Conservation (phyloP, 2,329 filamentous ascomycete genomes). For the Colletotrichum sublineola region DNA sequence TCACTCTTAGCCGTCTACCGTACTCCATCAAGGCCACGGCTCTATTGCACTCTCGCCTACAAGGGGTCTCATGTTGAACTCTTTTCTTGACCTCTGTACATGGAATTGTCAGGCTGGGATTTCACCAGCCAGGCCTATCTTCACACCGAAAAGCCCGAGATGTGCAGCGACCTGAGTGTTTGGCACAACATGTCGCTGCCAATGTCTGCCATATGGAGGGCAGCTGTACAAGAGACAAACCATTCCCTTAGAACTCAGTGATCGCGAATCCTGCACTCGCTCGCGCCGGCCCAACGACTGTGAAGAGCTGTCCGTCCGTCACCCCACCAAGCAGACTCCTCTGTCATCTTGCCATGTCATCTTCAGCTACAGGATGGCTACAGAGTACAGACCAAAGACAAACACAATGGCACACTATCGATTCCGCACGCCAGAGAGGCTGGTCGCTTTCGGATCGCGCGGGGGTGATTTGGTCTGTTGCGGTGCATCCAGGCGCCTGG, state of each 20-base stretch:
- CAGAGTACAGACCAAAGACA: not conserved
- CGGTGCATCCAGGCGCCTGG: not conserved
- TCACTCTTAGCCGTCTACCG: not conserved
- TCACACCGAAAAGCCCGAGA: not conserved
- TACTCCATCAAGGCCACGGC: not conserved
- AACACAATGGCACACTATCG: not conserved
- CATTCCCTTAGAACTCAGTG: slow-evolving; percentile 13
- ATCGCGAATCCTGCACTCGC: slow-evolving; percentile 12
- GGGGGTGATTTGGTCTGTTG: not conserved
- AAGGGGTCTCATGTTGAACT: not conserved
- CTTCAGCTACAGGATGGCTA: not conserved
- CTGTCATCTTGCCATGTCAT: not conserved
- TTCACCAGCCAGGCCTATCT: not conserved
- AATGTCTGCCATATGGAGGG: slow-evolving; percentile 20
- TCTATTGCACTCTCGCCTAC: not conserved
- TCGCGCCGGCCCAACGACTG: slow-evolving; percentile 13
- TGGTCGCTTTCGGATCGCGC: not conserved
- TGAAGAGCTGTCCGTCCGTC: slow-evolving; percentile 8
- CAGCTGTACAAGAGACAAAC: slow-evolving; percentile 18
- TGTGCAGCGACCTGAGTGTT: not conserved
- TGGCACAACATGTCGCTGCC: slow-evolving; percentile 16
- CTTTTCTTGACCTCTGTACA: not conserved
- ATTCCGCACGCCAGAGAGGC: not conserved
- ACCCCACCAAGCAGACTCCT: not conserved
- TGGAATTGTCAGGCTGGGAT: not conserved